Percentiles rank a stretch among this genome's conserved stretches.
Conservation (phyloP, 108 stramenopile species). For the Cyclotella cryptica region DNA sequence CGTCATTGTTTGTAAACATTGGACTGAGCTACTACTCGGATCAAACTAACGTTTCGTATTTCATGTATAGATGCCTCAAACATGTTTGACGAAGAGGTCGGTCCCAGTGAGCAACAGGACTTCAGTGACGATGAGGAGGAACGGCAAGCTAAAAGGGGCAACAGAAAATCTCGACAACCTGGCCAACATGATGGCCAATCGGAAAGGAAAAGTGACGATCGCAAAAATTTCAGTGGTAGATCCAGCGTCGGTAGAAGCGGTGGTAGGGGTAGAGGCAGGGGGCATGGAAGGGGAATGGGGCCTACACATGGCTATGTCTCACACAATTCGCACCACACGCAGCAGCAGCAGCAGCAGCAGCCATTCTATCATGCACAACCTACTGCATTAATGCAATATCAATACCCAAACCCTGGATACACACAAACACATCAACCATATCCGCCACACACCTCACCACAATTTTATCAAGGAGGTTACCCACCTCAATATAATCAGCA, state of each 20-base stretch:
- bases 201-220: constrained; percentile 15
- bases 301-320: constrained; percentile 3
- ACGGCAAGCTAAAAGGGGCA: constrained; percentile 64
- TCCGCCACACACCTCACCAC: constrained; percentile 8
- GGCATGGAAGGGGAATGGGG: constrained; percentile 24
- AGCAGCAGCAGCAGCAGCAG: not conserved
- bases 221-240: constrained; percentile 15
- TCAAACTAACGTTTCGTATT: not conserved
- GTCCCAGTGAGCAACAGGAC: constrained; percentile 70
- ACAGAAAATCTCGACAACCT: constrained; percentile 20
- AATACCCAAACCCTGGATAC: constrained; percentile 5
- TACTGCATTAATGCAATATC: not conserved
- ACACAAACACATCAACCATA: constrained; percentile 13
- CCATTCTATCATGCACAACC: constrained; percentile 14
- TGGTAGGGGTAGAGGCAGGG: constrained; percentile 28
- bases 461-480: constrained; percentile 9
- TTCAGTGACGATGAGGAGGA: constrained; percentile 87
- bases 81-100: constrained; percentile 84
- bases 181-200: not conserved
- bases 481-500: constrained; percentile 10
- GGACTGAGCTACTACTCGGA: not conserved
- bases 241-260: constrained; percentile 5
- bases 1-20: not conserved
- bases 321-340: not conserved
- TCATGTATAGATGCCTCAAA: constrained; percentile 75